phyloP scores from a whole-genome alignment of 2,329 filamentous ascomycete genomes.

The Pseudogymnoascus sp. region DNA sequence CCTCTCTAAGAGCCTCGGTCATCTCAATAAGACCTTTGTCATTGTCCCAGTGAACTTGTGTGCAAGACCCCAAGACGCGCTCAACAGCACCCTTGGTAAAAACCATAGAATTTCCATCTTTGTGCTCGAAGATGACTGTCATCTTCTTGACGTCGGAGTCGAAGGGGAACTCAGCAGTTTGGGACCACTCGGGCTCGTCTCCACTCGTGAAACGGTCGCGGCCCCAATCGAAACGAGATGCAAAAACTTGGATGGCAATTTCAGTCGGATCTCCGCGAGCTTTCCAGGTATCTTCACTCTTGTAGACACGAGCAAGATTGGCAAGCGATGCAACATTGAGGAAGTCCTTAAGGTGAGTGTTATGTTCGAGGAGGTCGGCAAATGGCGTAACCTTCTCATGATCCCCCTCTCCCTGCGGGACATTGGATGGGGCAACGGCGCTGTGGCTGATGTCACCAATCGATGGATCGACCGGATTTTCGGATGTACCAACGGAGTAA shows the following conservation, averaged over 20 bases:
- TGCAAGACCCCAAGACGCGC: slow-evolving; percentile 58
- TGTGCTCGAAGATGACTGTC: slow-evolving; percentile 58
- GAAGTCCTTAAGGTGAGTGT: slow-evolving; percentile 44
- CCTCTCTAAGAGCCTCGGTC: slow-evolving; percentile 44
- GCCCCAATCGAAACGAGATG: slow-evolving; percentile 60
- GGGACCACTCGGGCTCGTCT: slow-evolving; percentile 44
- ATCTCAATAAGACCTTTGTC: slow-evolving; percentile 39
- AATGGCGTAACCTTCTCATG: slow-evolving; percentile 17
- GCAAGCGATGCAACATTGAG: slow-evolving; percentile 58
- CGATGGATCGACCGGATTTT: slow-evolving; percentile 45
- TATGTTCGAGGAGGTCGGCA: slow-evolving; percentile 38
- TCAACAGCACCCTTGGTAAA: slow-evolving; percentile 66
- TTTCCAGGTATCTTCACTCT: slow-evolving; percentile 48
- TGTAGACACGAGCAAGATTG: slow-evolving; percentile 57
- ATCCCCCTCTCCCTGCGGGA: slow-evolving; percentile 19
- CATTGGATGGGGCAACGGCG: slow-evolving; percentile 25
- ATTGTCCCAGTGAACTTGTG: slow-evolving; percentile 37
- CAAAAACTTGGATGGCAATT: slow-evolving; percentile 69
- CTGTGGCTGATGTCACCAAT: slow-evolving; percentile 36
- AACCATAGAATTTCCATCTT: slow-evolving; percentile 35
- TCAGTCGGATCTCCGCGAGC: slow-evolving; percentile 63
- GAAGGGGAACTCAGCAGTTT: slow-evolving; percentile 64
- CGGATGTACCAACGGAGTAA: slow-evolving; percentile 44
- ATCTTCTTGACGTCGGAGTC: slow-evolving; percentile 71
- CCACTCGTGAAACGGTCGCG: slow-evolving; percentile 44